These are phyloP conservation scores for Chondrus crispus DNA, from an alignment of 23 red algal species.

Conservation along the genomic window DNA sequence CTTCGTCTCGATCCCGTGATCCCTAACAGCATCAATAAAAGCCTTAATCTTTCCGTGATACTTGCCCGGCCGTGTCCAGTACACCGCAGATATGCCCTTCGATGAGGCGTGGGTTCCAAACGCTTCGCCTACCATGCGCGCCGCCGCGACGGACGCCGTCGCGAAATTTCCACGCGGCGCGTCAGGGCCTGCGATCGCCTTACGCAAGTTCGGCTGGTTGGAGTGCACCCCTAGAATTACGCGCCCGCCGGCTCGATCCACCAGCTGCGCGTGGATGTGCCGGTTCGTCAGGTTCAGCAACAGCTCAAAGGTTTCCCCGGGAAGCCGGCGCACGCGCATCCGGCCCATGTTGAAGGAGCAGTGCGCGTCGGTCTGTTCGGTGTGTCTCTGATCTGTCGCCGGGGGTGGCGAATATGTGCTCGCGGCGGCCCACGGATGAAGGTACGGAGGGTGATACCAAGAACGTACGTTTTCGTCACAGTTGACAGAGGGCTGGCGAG, in stretches of 20 bases:
- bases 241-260: constrained; percentile 11
- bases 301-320: constrained; percentile 18
- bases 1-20: constrained; percentile 20
- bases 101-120: constrained; percentile 37
- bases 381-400: too few species aligned
- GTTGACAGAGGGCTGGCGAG: too few species aligned
- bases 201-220: constrained; percentile 35
- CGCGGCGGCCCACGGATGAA: too few species aligned
- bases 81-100: constrained; percentile 25
- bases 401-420: too few species aligned
- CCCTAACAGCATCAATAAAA: constrained; percentile 65
- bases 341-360: constrained; percentile 47
- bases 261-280: constrained; percentile 81
- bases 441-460: too few species aligned
- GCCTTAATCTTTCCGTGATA: constrained; percentile 84
- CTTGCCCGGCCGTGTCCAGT: constrained; percentile 50
- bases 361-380: too few species aligned
- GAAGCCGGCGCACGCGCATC: constrained; percentile 9
- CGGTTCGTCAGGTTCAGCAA: constrained; percentile 59
- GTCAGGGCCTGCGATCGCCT: background rate
- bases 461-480: too few species aligned
- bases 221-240: constrained; percentile 56
- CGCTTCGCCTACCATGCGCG: constrained; percentile 12
- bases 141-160: constrained; percentile 53
- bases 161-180: background rate